Conservation (phyloP, 257 asterid species). For the Jacaranda copaia region DNA sequence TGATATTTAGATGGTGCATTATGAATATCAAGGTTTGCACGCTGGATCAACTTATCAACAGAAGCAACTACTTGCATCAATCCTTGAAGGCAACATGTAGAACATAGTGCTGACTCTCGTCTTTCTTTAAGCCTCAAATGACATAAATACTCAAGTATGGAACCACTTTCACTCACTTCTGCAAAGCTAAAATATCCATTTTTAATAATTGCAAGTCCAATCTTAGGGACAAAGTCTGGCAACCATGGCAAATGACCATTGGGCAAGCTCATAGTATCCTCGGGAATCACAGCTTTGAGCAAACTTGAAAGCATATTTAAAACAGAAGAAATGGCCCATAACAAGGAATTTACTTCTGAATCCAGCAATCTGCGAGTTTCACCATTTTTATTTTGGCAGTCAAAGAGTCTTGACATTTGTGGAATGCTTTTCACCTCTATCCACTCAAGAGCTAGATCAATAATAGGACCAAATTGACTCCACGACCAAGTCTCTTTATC, state of each 20-base stretch:
- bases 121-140: slow-evolving; percentile 54
- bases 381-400: slow-evolving; percentile 42
- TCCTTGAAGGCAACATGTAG: slow-evolving; percentile 87
- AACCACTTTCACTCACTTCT: slow-evolving; percentile 46
- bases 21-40: slow-evolving; percentile 59
- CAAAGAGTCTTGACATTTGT: slow-evolving; percentile 45
- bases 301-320: slow-evolving; percentile 70
- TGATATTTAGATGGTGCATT: slow-evolving; percentile 41
- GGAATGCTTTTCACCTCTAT: slow-evolving; percentile 53
- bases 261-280: slow-evolving; percentile 44
- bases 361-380: slow-evolving; percentile 42
- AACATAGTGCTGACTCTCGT: slow-evolving; percentile 67
- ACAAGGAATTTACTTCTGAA: slow-evolving; percentile 53
- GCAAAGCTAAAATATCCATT: slow-evolving; percentile 59
- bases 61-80: slow-evolving; percentile 60
- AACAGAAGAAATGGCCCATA: slow-evolving; percentile 83
- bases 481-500: slow-evolving; percentile 72
- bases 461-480: slow-evolving; percentile 68
- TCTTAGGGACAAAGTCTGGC: slow-evolving; percentile 87
- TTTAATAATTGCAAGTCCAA: slow-evolving; percentile 68
- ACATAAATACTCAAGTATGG: slow-evolving; percentile 61
- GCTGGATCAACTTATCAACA: slow-evolving; percentile 72
- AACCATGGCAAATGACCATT: slow-evolving; percentile 70
- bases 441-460: slow-evolving; percentile 84
- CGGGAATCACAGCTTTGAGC: slow-evolving; percentile 74